Evolutionary conservation across 345 rosid genomes (phyloP), one percentile per base, ranked within the genome.

Genomic region (Dimocarpus longan): DNA sequence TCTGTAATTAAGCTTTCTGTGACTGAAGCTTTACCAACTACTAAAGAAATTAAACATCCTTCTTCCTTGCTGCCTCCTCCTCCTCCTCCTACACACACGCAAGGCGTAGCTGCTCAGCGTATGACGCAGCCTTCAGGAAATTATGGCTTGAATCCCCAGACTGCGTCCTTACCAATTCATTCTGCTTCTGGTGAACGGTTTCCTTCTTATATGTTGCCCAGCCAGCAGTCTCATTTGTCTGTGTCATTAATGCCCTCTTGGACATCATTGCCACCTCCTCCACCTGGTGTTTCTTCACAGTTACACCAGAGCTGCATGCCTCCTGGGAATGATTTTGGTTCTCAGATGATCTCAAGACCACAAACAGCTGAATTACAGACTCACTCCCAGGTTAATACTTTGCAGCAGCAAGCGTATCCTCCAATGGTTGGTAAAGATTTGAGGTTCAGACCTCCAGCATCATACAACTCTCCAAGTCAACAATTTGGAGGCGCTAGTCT

Each of bases 181-280:
- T 70, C 85, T 64, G 71, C 74, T 54, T 65, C 83, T 63, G 75
- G 57, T 21, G 86, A 82, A 82, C 71, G 81, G 64, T 75, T 80
- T 80, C 84, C 82, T 71, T 63, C 87, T 5, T 74, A 81, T 69
- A 80, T 81, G 84, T 76, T 89, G 60, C 84, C 90, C 68, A 64
- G 73, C 79, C 86, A 80, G 52, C 80, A 63, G 18, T 74, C 85
- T 78, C 80, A 71, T 63, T 81, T 86, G 63, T 52, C 79, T 32
- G 67, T 65, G 64, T 82, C 83, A 19, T 78, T 76, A 26, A 68
- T 71, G 70, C 57, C 86, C 71, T 82, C 86, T 46, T 76, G 78
- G 86, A 62, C 78, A 22, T 64, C 86, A 56, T 50, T 82, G 79
- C 88, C 80, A 40, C 78, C 69, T 0, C 81, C 80, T 19, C 84